Percentiles rank a stretch among this genome's conserved stretches.
These are phyloP conservation scores for Hsuehochloa calcarea DNA, from an alignment of 176 grass and related monocot species.

Conservation along the genomic window DNA sequence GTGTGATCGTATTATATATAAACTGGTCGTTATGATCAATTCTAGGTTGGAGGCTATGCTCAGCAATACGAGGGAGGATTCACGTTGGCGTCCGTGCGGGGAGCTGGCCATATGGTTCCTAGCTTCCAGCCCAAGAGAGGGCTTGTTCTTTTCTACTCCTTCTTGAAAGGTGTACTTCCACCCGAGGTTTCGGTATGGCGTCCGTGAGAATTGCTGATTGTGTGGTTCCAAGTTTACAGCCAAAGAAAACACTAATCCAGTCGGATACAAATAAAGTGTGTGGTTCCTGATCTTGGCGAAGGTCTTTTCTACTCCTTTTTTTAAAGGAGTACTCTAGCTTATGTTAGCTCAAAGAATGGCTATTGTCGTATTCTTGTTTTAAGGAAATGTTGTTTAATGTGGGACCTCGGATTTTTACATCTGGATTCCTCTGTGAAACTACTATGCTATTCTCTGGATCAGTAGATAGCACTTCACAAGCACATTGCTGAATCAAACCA, in stretches of 20 bases:
- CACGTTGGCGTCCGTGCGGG: constrained; percentile 26
- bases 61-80: constrained; percentile 51
- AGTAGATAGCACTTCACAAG: no score
- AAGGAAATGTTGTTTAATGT: neutral
- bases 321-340: neutral
- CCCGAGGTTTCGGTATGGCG: neutral
- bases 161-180: constrained; percentile 30
- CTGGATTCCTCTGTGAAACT: no score
- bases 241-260: neutral
- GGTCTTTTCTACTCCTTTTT: neutral
- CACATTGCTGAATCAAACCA: no score
- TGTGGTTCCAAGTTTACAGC: neutral
- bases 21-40: neutral
- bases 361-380: neutral
- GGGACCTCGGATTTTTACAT: no score
- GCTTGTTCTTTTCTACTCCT: constrained; percentile 35
- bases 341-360: neutral
- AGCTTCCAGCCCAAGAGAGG: constrained; percentile 51
- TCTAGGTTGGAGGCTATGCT: constrained; percentile 52
- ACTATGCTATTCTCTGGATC: no score
- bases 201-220: neutral
- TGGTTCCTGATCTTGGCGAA: neutral
- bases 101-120: constrained; percentile 54
- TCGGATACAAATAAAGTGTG: neutral
- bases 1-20: neutral